A percentile compares a stretch with the other conserved stretches of the same genome.
Conservation (phyloP, 1,139 yeast species). For the Diutina pseudorugosa region DNA sequence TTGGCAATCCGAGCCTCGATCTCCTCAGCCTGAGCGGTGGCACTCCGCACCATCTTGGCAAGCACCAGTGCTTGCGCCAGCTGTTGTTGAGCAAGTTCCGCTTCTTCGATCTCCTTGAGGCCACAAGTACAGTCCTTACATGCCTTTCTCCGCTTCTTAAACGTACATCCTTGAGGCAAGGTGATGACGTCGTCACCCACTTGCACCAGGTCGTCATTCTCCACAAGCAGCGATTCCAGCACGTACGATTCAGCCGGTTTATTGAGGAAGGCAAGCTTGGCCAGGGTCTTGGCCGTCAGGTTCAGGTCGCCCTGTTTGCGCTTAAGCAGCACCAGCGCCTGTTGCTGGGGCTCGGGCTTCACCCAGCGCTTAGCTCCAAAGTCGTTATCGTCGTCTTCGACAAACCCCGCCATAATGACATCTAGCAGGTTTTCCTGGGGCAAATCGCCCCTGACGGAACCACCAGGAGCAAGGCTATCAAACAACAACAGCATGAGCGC, state of each 20-base stretch:
- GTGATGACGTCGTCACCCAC: constrained; percentile 14
- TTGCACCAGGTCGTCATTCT: constrained; percentile 28
- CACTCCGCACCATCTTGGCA: constrained; percentile 38
- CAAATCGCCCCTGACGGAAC: constrained; percentile 40
- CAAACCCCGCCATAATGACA: constrained; percentile 53
- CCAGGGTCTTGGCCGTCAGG: neutral
- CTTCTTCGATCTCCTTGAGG: constrained; percentile 66
- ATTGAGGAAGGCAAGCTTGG: neutral
- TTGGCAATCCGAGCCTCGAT: constrained; percentile 37
- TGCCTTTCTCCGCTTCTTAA: constrained; percentile 61
- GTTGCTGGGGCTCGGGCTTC: constrained; percentile 25
- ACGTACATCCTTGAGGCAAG: constrained; percentile 29
- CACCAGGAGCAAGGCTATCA: constrained; percentile 31
- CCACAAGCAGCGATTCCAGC: neutral
- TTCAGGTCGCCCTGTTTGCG: constrained; percentile 16
- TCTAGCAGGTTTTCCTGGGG: constrained; percentile 41
- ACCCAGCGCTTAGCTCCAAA: constrained; percentile 19
- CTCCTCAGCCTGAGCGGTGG: constrained; percentile 39
- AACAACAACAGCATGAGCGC: constrained; percentile 29
- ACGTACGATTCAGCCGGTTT: neutral
- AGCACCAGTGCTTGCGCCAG: constrained; percentile 31
- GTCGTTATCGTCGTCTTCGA: constrained; percentile 19
- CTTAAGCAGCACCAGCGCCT: constrained; percentile 15
- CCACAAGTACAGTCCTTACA: constrained; percentile 99
- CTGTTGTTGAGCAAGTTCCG: constrained; percentile 37